phyloP scores from a whole-genome alignment of 192 early-diverging fungal genomes.

The Geranomyces michiganensis region DNA sequence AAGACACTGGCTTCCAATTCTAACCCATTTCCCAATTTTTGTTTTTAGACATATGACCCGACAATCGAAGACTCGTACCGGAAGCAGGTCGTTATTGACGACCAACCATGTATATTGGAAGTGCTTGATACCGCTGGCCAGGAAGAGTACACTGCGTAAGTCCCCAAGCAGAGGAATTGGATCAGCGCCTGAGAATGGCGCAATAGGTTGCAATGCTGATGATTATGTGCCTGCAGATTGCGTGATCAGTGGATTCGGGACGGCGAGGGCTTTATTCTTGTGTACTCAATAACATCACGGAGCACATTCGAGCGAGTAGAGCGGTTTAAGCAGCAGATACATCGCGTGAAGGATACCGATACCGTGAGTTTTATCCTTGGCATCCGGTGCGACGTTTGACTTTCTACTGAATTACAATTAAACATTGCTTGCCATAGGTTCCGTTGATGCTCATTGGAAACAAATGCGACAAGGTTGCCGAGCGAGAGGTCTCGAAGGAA shows the following conservation, averaged over 20 bases:
- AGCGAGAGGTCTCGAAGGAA: conserved; percentile 82
- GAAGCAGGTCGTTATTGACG: conserved; percentile 93
- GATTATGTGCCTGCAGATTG: conserved; percentile 57
- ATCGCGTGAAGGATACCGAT: conserved; percentile 95
- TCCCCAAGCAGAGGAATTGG: too few relatives aligned
- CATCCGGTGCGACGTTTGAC: too few relatives aligned
- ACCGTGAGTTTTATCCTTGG: neutral
- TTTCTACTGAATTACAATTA: too few relatives aligned
- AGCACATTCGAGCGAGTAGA: conserved; percentile 90
- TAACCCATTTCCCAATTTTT: neutral
- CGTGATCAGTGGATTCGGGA: conserved; percentile 97
- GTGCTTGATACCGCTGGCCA: conserved; percentile 96
- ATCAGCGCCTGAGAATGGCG: too few relatives aligned
- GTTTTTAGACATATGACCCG: conserved; percentile 74
- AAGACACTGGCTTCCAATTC: neutral
- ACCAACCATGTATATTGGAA: conserved; percentile 83
- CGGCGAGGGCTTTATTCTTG: conserved; percentile 93
- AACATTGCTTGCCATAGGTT: conserved; percentile 35
- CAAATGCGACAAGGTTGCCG: conserved; percentile 84
- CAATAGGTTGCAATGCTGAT: too few relatives aligned
- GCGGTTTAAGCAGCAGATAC: conserved; percentile 90
- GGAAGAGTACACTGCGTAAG: conserved; percentile 85
- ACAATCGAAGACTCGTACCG: conserved; percentile 99
- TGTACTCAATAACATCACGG: conserved; percentile 91
- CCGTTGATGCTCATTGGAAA: conserved; percentile 91